phyloP scores from a whole-genome alignment of 768 basidiomycete genomes.

The Trametes sanguinea region DNA sequence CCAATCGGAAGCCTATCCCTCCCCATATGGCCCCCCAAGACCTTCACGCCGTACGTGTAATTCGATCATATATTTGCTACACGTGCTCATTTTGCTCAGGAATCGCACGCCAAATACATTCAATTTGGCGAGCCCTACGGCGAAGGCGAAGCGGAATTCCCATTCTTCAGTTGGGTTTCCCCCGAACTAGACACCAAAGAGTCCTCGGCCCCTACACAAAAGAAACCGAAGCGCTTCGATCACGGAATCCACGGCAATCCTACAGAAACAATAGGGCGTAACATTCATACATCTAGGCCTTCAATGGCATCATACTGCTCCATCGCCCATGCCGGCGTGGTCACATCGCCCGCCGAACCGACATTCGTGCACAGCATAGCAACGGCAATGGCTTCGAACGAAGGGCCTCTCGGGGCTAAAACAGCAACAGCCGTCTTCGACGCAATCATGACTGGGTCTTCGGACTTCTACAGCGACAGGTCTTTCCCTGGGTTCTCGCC shows the following conservation, averaged over 20 bases:
- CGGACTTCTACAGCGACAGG: not conserved
- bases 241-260: no score
- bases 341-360: not conserved
- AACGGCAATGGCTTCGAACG: not conserved
- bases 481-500: not conserved
- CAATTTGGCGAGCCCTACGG: slow-evolving; percentile 4
- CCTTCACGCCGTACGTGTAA: not conserved
- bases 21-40: not conserved
- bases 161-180: slow-evolving; percentile 7
- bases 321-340: not conserved
- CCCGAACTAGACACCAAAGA: not conserved
- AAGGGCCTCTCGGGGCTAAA: not conserved
- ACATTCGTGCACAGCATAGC: not conserved
- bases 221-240: no score
- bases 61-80: no score
- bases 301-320: not conserved
- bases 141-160: not conserved
- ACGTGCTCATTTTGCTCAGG: not conserved
- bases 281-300: not conserved
- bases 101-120: not conserved
- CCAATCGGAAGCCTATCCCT: not conserved
- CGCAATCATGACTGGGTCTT: slow-evolving; percentile 4
- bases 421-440: slow-evolving; percentile 2
- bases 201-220: no score
- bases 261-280: no score